A percentile compares a stretch with the other conserved stretches of the same genome.
Conservation (phyloP, 306 rosid species). For the Carpinus viminea region DNA sequence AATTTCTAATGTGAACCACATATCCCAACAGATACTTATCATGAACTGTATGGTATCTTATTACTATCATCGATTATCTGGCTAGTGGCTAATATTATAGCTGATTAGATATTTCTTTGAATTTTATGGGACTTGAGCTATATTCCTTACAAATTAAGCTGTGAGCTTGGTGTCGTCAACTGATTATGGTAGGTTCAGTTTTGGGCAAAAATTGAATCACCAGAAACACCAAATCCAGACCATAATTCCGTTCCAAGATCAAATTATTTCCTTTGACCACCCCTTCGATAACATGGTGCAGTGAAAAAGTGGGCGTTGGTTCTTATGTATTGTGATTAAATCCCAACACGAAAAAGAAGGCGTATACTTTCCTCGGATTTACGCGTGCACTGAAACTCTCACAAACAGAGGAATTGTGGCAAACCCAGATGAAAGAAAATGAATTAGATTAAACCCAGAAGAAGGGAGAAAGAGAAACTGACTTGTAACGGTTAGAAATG, state of each 20-base stretch:
- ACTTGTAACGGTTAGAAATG: slow-evolving; percentile 35
- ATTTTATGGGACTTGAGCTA: neutral
- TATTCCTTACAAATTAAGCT: neutral
- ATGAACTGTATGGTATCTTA: neutral
- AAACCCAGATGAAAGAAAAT: neutral
- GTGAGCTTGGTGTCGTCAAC: neutral
- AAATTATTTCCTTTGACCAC: neutral
- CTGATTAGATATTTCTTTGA: neutral
- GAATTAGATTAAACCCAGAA: neutral
- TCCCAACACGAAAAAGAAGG: neutral
- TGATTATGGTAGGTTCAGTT: neutral
- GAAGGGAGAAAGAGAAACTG: slow-evolving; percentile 18
- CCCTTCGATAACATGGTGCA: neutral
- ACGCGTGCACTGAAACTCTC: neutral
- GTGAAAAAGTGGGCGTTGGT: neutral
- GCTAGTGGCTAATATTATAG: neutral
- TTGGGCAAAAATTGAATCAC: neutral
- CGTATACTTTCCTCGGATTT: neutral
- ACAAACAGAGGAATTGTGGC: neutral
- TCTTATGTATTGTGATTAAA: neutral
- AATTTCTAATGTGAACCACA: neutral
- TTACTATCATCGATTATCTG: neutral
- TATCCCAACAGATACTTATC: neutral
- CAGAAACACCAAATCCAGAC: neutral
- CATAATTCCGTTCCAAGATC: neutral